phyloP scores from a whole-genome alignment of 164 flowering plant genomes.

The Brasenia schreberi region DNA sequence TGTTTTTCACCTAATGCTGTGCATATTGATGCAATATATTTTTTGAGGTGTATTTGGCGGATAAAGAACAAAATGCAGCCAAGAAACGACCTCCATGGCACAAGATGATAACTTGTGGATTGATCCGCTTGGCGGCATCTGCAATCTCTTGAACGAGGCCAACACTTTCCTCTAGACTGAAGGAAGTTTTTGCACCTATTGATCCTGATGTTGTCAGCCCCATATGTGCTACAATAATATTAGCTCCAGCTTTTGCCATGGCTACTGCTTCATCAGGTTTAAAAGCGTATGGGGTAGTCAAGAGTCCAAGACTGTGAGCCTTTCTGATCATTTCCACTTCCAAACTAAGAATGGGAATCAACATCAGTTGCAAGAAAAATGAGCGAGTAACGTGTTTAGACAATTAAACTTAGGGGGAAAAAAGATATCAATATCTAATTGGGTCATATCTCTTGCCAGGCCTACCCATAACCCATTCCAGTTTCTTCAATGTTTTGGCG shows the following conservation, averaged over 20 bases:
- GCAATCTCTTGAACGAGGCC: conserved; percentile 76
- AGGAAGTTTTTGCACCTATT: conserved; percentile 84
- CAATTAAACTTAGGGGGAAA: neutral
- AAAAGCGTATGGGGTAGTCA: conserved; percentile 96
- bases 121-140: conserved; percentile 68
- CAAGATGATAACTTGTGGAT: conserved; percentile 61
- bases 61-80: neutral
- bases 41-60: neutral
- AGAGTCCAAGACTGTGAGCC: conserved; percentile 76
- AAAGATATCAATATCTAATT: neutral
- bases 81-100: conserved; percentile 82
- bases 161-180: conserved; percentile 76
- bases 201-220: conserved; percentile 93
- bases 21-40: too few relatives aligned
- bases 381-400: neutral
- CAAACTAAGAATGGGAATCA: conserved; percentile 28
- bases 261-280: conserved; percentile 58
- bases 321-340: conserved; percentile 86
- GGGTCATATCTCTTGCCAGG: conserved; percentile 1
- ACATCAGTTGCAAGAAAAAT: too few relatives aligned
- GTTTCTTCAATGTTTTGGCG: conserved; percentile 96
- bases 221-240: conserved; percentile 94
- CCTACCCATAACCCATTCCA: conserved; percentile 94
- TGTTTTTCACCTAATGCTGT: too few relatives aligned
- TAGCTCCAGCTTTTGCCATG: conserved; percentile 97